These are phyloP conservation scores for Fusarium sulawesiense DNA, from an alignment of 2,329 filamentous ascomycete species.

Conservation along the genomic window DNA sequence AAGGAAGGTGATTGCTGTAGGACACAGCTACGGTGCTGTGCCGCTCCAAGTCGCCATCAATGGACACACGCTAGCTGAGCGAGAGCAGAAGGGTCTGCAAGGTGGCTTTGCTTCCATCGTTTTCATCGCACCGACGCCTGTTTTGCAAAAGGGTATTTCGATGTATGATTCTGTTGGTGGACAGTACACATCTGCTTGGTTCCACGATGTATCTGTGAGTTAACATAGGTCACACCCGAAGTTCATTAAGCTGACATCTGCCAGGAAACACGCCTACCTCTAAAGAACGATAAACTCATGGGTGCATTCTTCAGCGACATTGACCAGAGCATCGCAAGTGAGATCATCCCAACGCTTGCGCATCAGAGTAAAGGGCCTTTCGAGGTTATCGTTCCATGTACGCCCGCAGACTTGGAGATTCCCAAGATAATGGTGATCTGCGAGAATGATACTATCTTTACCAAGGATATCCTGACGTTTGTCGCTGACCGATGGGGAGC, in stretches of 20 bases:
- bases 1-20: conserved; percentile 6
- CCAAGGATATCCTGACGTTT: neutral
- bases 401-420: conserved; percentile 1
- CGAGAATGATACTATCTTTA: conserved; percentile 13
- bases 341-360: conserved; percentile 10
- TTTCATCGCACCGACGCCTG: conserved; percentile 20
- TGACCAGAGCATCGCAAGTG: conserved; percentile 2
- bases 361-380: conserved; percentile 27
- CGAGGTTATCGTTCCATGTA: conserved; percentile 9
- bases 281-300: neutral
- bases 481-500: conserved; percentile 23
- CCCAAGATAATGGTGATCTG: conserved; percentile 19
- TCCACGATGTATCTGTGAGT: conserved; percentile 22
- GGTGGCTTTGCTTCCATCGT: conserved; percentile 21
- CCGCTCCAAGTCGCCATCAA: conserved; percentile 14
- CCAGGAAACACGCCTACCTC: conserved; percentile 19
- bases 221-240: fast-evolving
- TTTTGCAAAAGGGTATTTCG: conserved; percentile 18
- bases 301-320: conserved; percentile 31
- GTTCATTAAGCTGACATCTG: fast-evolving
- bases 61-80: conserved; percentile 10
- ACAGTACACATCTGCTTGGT: conserved; percentile 2
- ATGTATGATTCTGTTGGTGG: conserved; percentile 22
- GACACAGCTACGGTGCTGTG: conserved; percentile 35
- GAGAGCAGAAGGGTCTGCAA: neutral